phyloP scores from a whole-genome alignment of 441 rosid genomes.

The Rhodomyrtus psidioides region DNA sequence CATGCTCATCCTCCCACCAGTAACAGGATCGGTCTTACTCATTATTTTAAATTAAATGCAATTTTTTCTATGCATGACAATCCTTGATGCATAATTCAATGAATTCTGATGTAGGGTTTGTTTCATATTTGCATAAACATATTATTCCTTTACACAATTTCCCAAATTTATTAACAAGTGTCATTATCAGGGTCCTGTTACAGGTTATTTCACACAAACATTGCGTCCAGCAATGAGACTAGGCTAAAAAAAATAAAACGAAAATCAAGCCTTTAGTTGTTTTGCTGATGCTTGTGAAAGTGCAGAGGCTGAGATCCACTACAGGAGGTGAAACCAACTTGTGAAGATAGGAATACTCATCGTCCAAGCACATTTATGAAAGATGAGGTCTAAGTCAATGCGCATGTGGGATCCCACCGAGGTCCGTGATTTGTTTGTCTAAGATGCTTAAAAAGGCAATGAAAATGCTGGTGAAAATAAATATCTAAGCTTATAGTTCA shows the following conservation, averaged over 20 bases:
- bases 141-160: background rate
- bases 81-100: background rate
- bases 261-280: too few relatives aligned
- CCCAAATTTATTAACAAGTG: background rate
- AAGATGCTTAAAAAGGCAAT: background rate
- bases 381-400: background rate
- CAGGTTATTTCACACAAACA: background rate
- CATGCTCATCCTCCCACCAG: background rate
- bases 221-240: background rate
- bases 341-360: background rate
- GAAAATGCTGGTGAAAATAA: background rate
- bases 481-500: too few relatives aligned
- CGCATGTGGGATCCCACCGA: background rate
- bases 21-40: background rate
- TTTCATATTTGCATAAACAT: background rate
- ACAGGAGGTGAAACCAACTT: background rate
- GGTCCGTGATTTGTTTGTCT: background rate
- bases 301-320: background rate
- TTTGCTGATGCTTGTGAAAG: too few relatives aligned
- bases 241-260: too few relatives aligned
- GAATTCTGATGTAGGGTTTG: background rate
- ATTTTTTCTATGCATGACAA: background rate
- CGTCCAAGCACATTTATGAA: background rate
- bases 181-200: background rate
- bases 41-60: background rate